Evolutionary conservation across 2,329 filamentous ascomycete species (phyloP), one percentile per base, ranked within the genome.

Genomic region (Cercospora beticola): DNA sequence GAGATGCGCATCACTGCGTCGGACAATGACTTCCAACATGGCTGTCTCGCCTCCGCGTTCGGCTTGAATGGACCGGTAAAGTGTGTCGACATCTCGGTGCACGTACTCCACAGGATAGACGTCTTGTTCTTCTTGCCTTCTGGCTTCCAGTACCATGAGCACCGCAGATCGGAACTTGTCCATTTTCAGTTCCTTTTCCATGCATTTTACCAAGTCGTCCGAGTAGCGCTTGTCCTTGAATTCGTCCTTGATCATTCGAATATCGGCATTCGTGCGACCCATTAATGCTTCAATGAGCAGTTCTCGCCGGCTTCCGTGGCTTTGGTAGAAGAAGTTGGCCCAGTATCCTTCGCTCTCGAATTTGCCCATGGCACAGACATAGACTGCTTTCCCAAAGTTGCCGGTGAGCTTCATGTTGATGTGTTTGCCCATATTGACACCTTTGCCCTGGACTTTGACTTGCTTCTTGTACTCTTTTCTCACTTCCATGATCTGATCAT

Each of bases 281-380:
- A 97, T 97, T 21, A 99, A 86, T 5, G 90, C 88, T 81, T 99
- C 95, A 75, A 98, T 97, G 64, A 99, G 86, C 40, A 99, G 85
- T 80, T 98, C 94, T 5, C 94, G 88, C 2, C 93, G 87, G 7
- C 90, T 92, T 75, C 90, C 92, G 79, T 94, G 91, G 43, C 90
- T 90, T 78, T 97, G 94, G 81, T 97, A 98, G 90, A 93, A 98
- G 80, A 93, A 97, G 79, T 97, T 98, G 68, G 94, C 93, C 94
- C 95, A 99, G 84, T 97, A 97, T 0, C 93, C 92, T 79, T 99
- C 95, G 74, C 89, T 90, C 82, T 97, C 95, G 90, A 93, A 98
- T 63, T 87, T 87, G 9, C 95, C 95, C 0, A 98, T 86, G 0
- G 94, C 93, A 2, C 92, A 94, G 3, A 94, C 89, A 79, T 98